phyloP scores from a whole-genome alignment of 2,329 filamentous ascomycete genomes.

The Penicillium sp. region DNA sequence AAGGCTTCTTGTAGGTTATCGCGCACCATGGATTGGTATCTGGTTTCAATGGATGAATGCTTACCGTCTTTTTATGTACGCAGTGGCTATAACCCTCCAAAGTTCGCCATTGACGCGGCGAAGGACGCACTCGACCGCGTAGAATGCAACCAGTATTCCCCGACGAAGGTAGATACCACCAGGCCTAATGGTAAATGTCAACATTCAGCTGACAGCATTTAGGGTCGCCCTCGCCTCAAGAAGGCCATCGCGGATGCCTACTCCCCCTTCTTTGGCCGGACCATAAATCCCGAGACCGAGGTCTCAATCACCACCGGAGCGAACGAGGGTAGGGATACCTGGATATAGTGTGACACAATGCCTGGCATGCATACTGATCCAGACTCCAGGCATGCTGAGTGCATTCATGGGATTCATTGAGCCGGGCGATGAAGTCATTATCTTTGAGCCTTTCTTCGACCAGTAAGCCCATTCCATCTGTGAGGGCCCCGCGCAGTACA shows the following conservation, averaged over 20 bases:
- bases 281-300: slow-evolving; percentile 83
- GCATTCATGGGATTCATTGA: slow-evolving; percentile 98
- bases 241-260: slow-evolving; percentile 93
- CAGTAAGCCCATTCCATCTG: slow-evolving; percentile 57
- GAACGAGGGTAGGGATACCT: slow-evolving; percentile 45
- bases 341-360: not conserved
- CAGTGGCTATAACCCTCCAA: slow-evolving; percentile 84
- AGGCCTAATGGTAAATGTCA: not conserved
- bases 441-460: slow-evolving; percentile 98
- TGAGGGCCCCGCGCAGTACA: not conserved
- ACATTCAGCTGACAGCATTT: slow-evolving; percentile 10
- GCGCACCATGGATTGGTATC: not conserved
- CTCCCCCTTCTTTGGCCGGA: slow-evolving; percentile 78
- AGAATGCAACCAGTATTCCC: slow-evolving; percentile 98
- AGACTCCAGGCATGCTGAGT: slow-evolving; percentile 71
- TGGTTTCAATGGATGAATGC: not conserved
- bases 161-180: slow-evolving; percentile 63
- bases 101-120: slow-evolving; percentile 86
- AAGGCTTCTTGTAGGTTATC: slow-evolving; percentile 55
- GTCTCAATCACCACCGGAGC: slow-evolving; percentile 82
- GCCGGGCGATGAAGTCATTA: slow-evolving; percentile 89
- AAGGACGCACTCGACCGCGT: slow-evolving; percentile 85
- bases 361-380: not conserved
- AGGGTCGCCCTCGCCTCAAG: slow-evolving; percentile 82
- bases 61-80: not conserved